Base-by-base conservation (phyloP, 495 filamentous ascomycete species). In the Lasiosphaeriaceae sp. region DNA sequence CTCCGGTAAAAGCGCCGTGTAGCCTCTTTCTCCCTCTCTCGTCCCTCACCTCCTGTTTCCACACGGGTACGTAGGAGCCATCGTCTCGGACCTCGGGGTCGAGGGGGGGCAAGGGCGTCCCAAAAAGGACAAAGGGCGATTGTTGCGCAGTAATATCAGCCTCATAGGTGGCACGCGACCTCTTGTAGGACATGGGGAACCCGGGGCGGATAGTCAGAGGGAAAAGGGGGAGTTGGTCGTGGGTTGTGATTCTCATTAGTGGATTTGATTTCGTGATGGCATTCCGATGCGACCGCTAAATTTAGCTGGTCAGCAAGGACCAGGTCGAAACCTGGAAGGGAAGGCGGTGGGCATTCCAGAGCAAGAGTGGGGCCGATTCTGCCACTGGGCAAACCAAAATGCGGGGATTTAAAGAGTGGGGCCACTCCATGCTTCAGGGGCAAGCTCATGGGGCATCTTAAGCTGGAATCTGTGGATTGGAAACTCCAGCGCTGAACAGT, bases 1-100 rank as follows among this genome's bases (percentile, higher is more conserved):
- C 94, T 60, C 94, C 94, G 16, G 92, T 97, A 65, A 98, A 98
- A 61, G 94, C 94, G 58, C 94, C 94, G 70, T 98, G 94, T 3
- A 98, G 77, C 45, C 94, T 84, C 72, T 96, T 95, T 62, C 90
- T 81, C 22, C 94, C 94, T 54, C 86, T 84, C 72, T 97, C 95
- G 74, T 98, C 94, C 44, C 85, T 89, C 64, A 96, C 92, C 72
- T 96, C 91, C 75, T 98, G 94, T 72, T 97, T 96, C 94, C 94
- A 97, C 11, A 96, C 71, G 0, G 94, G 94, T 22, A 95, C 84
- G 72, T 92, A 97, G 37, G 91, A 93, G 55, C 92, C 94, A 75
- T 97, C 92, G 74, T 97, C 94, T 53, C 92, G 86, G 52, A 80
- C 79, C 11, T 88, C 82, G 47, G 85, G 78, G 64, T 96, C 91